phyloP scores from a whole-genome alignment of 2,329 filamentous ascomycete genomes.

The Ceratocystis ficicola region DNA sequence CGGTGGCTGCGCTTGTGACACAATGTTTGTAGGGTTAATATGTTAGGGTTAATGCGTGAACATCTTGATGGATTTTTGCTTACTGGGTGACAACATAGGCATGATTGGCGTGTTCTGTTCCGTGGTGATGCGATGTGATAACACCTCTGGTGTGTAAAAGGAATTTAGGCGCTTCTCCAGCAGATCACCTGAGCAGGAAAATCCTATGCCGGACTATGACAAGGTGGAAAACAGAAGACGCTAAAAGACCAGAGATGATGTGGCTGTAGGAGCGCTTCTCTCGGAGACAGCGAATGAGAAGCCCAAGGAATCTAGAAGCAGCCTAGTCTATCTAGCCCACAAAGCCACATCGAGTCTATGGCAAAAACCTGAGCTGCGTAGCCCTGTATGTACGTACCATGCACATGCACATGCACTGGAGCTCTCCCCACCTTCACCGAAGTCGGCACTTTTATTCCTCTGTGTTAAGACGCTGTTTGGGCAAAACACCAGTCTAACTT shows the following conservation, averaged over 20 bases:
- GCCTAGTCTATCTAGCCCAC: too few relatives aligned
- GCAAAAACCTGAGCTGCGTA: too few relatives aligned
- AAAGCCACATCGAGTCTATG: too few relatives aligned
- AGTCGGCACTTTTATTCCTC: background rate
- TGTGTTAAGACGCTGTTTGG: too few relatives aligned
- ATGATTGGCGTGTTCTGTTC: too few relatives aligned
- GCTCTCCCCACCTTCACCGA: background rate
- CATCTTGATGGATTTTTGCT: too few relatives aligned
- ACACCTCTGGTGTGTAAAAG: background rate
- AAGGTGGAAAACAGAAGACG: background rate
- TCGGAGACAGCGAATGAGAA: background rate
- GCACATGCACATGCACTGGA: slow-evolving; percentile 1
- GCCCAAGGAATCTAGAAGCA: too few relatives aligned
- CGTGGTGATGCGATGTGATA: background rate
- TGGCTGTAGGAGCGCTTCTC: background rate
- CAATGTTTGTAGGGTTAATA: background rate
- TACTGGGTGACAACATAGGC: too few relatives aligned
- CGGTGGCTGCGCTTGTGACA: background rate
- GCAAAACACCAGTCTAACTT: too few relatives aligned
- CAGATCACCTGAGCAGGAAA: background rate
- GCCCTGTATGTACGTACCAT: background rate
- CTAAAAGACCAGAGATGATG: background rate
- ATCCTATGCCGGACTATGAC: background rate
- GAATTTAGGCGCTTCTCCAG: background rate
- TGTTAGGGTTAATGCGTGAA: too few relatives aligned